phyloP scores from a whole-genome alignment of 352 stramenopile species.

The Pythium plurisporium region DNA sequence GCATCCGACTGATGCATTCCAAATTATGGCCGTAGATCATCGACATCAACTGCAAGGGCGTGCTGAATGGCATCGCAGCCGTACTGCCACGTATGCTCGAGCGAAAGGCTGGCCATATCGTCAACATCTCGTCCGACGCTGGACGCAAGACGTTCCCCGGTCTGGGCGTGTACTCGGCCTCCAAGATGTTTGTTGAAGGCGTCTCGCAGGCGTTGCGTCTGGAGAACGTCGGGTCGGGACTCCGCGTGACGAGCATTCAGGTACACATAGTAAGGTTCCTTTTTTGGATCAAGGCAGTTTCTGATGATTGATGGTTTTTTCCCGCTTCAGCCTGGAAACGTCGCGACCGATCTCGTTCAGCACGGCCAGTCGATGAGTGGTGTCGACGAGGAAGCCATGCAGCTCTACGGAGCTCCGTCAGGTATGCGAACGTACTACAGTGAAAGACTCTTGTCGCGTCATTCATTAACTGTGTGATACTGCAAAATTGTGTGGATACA shows the following conservation, averaged over 20 bases:
- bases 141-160: slow-evolving; percentile 76
- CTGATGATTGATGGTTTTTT: not conserved
- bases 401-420: slow-evolving; percentile 48
- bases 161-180: slow-evolving; percentile 87
- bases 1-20: not conserved
- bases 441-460: slow-evolving; percentile 2
- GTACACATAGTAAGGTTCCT: not conserved
- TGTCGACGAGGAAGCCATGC: slow-evolving; percentile 80
- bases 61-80: slow-evolving; percentile 82
- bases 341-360: slow-evolving; percentile 87
- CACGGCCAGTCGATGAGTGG: slow-evolving; percentile 65
- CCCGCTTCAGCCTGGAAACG: slow-evolving; percentile 76
- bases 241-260: slow-evolving; percentile 87
- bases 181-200: slow-evolving; percentile 92
- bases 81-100: slow-evolving; percentile 72
- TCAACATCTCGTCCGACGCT: slow-evolving; percentile 86
- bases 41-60: slow-evolving; percentile 93
- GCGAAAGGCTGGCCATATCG: slow-evolving; percentile 73
- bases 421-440: slow-evolving; percentile 22
- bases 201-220: slow-evolving; percentile 72
- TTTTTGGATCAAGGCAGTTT: not conserved
- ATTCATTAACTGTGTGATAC: not conserved
- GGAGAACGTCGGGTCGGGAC: slow-evolving; percentile 80
- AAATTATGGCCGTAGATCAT: slow-evolving; percentile 74
- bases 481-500: not conserved